Evolutionary conservation across 1,284 basidiomycete genomes (phyloP), one percentile per base, ranked within the genome.

Genomic region (Ceratobasidium sp.): DNA sequence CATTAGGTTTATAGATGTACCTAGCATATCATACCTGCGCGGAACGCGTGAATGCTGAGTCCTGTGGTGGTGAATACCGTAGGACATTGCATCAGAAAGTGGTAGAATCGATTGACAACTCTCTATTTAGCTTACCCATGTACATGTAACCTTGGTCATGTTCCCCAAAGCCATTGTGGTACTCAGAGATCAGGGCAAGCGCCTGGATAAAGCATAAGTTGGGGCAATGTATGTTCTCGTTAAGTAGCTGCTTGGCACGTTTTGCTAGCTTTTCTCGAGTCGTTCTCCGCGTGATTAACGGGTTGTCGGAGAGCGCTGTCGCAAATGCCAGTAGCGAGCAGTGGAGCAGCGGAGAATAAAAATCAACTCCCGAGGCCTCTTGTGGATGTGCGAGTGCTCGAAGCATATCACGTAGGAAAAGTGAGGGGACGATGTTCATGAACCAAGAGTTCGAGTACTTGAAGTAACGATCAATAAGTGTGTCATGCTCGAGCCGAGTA

Each of bases 321-420:
- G 60, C 60, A 34, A 62, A 34, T 3, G 60, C 60, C 3, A 62
- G 16, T 9, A 62, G 3, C 2, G 60, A 62, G n/a, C 45, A 46
- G n/a, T 62, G 60, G 21, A 62, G 45, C 18, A 62, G 2, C 4
- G 60, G 28, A 34, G 60, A 62, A 30, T 62, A 62, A 21, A 45
- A 21, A 4, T 39, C 6, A 10, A 48, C 3, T 12, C 4, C 12
- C 3, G 43, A n/a, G 21, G 28, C n/a, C 3, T 23, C 12, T 10
- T 21, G 14, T 1, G 34, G 3, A 5, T 32, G 12, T 9, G 60
- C 14, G 18, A 62, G 60, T 4, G 43, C n/a, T 21, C 28, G 43
- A 12, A 62, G 41, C 60, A 62, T 62, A 28, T 62, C 60, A 16
- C 26, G 14, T 18, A 62, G 14, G 30, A 62, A 62, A 12, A 62